A percentile compares a stretch with the other conserved stretches of the same genome.
phyloP scores from a whole-genome alignment of 495 filamentous ascomycete genomes.

The Tuber melanosporum region DNA sequence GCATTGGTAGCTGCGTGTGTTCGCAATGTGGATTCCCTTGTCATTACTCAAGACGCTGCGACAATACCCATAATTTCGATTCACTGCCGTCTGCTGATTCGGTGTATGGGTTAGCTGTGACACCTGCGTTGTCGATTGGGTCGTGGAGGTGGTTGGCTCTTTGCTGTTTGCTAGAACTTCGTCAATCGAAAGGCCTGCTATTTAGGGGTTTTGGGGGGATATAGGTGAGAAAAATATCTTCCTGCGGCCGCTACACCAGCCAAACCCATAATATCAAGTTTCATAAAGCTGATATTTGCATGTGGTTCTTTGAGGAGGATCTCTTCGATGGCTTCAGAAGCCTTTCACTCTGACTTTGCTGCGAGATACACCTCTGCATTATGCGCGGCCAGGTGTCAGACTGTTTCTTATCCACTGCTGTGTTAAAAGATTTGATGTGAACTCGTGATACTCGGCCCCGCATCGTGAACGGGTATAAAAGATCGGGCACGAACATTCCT shows the following conservation, averaged over 20 bases:
- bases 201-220: neutral
- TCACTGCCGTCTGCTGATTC: conserved; percentile 15
- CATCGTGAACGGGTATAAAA: neutral
- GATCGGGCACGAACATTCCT: conserved; percentile 41
- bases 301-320: conserved; percentile 15
- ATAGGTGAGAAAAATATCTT: conserved; percentile 15
- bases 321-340: conserved; percentile 25
- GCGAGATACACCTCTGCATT: conserved; percentile 52
- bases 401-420: conserved; percentile 45
- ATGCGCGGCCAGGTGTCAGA: conserved; percentile 46
- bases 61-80: conserved; percentile 18
- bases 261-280: conserved; percentile 33
- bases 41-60: no score
- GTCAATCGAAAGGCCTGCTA: neutral
- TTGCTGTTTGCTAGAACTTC: conserved; percentile 12
- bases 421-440: neutral
- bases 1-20: no score
- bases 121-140: conserved; percentile 64
- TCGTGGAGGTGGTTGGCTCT: conserved; percentile 48
- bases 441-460: neutral
- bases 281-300: conserved; percentile 30
- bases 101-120: conserved; percentile 52
- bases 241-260: conserved; percentile 17
- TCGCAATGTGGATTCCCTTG: no score
- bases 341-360: conserved; percentile 44